Evolutionary conservation across 2,329 filamentous ascomycete genomes (phyloP), one percentile per base, ranked within the genome.

Genomic region (Tetracladium maxilliforme): DNA sequence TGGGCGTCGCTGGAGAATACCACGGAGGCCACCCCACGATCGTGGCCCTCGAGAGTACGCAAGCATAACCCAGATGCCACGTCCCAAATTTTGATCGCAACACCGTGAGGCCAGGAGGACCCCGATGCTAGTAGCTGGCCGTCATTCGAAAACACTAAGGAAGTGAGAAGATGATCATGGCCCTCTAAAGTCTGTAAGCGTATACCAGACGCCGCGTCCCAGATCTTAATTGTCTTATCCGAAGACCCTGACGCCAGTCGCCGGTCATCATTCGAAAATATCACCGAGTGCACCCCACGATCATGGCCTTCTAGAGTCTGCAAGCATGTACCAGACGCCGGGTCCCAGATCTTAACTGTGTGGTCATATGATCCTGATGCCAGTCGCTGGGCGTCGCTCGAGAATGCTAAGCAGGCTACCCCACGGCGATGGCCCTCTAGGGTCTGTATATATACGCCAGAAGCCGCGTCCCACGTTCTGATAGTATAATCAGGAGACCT

Each of bases 41-140:
- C 31, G 31, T 41, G 34, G 22, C 33, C 36, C 25, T 41, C 29
- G 23, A 45, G 36, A 19, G 36, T 41, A 25, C 37, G 36, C 13
- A 38, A 26, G 27, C 30, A 37, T 6, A 21, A 30, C n/a, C 8
- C 27, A 7, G 21, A 30, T 8, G 21, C 27, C 16, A 29, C 10
- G 16, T 27, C n/a, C 14, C 13, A 7, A 18, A 11, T 16, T 9
- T 28, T 13, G 7, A 10, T 17, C 13, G 9, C 7, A 16, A 23
- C n/a, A n/a, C n/a, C n/a, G n/a, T n/a, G n/a, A n/a, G n/a, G n/a
- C n/a, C n/a, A n/a, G n/a, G n/a, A n/a, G n/a, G 27, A 30, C n/a
- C 8, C 27, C 10, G 21, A 30, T 8, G 21, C 27, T 12, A 29
- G 15, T 19, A 21, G 15, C n/a, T n/a, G n/a, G n/a, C n/a, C n/a